Conservation (phyloP, 2,329 filamentous ascomycete genomes). For the Dothiorella sarmentorum region DNA sequence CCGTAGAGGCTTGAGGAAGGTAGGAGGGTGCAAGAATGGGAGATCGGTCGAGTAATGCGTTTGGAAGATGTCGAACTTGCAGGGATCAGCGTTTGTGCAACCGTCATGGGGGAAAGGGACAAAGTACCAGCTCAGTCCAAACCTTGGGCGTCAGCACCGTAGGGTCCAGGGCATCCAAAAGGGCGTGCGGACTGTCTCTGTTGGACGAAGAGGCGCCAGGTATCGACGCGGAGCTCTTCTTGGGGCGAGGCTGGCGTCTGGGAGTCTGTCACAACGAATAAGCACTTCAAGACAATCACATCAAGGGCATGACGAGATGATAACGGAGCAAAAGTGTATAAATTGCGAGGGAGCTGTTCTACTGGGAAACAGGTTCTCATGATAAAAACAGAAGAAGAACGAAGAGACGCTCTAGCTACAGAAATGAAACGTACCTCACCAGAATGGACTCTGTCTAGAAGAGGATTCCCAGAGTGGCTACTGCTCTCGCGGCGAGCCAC, state of each 20-base stretch:
- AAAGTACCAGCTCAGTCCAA: conserved; percentile 58
- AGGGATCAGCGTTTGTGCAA: conserved; percentile 21
- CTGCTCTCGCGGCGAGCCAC: conserved; percentile 31
- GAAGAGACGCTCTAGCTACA: not conserved
- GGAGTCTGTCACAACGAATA: conserved; percentile 16
- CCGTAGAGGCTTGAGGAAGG: conserved; percentile 52
- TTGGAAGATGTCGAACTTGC: conserved; percentile 62
- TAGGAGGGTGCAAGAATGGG: conserved; percentile 66
- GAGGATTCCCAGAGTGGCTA: conserved; percentile 9
- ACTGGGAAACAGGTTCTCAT: conserved; percentile 3
- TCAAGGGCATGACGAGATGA: conserved; percentile 5
- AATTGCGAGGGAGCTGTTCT: conserved; percentile 18
- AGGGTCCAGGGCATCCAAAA: conserved; percentile 60
- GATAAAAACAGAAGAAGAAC: not conserved
- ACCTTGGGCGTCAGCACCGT: conserved; percentile 60
- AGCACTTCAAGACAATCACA: conserved; percentile 13
- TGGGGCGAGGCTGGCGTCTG: conserved; percentile 25
- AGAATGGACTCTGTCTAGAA: conserved; percentile 4
- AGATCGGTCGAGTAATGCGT: conserved; percentile 70
- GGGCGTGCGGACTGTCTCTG: conserved; percentile 43
- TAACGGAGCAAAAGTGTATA: conserved; percentile 4
- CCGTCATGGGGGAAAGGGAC: conserved; percentile 4
- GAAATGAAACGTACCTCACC: conserved; percentile 17
- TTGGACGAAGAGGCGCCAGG: conserved; percentile 36
- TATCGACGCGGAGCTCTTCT: conserved; percentile 38